Evolutionary conservation across 805 yeast genomes (phyloP), one percentile per base, ranked within the genome.

Genomic region (Candida oleophila): DNA sequence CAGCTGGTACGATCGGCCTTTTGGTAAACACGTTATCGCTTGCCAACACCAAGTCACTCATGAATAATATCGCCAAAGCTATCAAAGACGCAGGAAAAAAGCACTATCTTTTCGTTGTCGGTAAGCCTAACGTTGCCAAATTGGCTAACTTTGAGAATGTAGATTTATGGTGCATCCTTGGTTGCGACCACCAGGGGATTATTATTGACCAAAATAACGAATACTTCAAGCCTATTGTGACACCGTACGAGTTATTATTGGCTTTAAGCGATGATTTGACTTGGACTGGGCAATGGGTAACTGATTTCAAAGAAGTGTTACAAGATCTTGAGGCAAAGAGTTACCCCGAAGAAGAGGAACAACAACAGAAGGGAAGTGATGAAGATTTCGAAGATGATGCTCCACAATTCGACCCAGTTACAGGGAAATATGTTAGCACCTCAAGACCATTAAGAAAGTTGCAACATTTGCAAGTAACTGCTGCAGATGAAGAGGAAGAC

Each of bases 81-180:
- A 80, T 94, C 48, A 77, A 74, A 43, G 74, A 71, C 3, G 90
- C 92, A 0, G 97, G 88, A 1, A 94, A 94, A 66, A 94, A 94
- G 60, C 92, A 88, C 54, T 94, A 94, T 60, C 78, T 89, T 61
- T 90, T 94, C 69, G 98, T 91, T 3, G 98, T 94, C 3, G 99
- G 99, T 9, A 94, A 94, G 64, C 98, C 98, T 8, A 94, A 94
- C 59, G 97, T 94, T 16, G 96, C 99, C 21, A 94, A 94, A 59
- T 72, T 94, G 43, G 99, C 98, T 8, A 94, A 94, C 63, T 94
- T 94, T 61, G 99, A 92, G 51, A 83, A 82, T n/a, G 80, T 94
- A 12, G 98, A 94, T 55, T 77, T 88, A 19, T 94, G 99, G 98
- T 91, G 96, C 59, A 80, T 94, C 11, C 66, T 94, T 12, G 99